These are phyloP conservation scores for Geotrichum restrictum DNA, from an alignment of 1,139 yeast species.

Conservation along the genomic window DNA sequence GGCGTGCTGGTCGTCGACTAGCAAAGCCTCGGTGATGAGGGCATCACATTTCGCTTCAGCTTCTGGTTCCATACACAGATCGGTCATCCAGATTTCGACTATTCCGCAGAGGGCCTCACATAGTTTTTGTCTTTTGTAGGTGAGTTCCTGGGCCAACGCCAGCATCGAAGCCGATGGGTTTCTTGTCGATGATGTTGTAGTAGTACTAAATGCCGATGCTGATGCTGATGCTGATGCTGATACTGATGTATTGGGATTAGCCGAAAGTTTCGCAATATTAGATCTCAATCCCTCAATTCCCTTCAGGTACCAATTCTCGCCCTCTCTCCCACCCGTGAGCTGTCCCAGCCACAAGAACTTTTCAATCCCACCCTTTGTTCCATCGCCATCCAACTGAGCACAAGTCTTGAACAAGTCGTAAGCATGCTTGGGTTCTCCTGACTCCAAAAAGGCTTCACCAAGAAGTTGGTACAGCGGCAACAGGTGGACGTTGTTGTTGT, in stretches of 20 bases:
- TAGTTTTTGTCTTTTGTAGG: slow-evolving; percentile 47
- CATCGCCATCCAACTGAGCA: slow-evolving; percentile 67
- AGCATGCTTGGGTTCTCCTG: slow-evolving; percentile 73
- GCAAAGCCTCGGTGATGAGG: slow-evolving; percentile 61
- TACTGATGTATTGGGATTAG: background rate
- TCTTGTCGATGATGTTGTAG: too few relatives aligned
- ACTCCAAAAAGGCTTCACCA: slow-evolving; percentile 77
- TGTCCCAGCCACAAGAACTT: slow-evolving; percentile 90
- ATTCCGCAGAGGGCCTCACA: slow-evolving; percentile 78
- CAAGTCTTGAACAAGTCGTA: slow-evolving; percentile 60
- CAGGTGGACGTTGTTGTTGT: too few relatives aligned
- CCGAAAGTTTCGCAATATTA: slow-evolving; percentile 35
- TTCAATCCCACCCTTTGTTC: slow-evolving; percentile 58
- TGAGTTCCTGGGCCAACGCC: slow-evolving; percentile 29
- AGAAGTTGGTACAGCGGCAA: slow-evolving; percentile 40
- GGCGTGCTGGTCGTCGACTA: slow-evolving; percentile 58
- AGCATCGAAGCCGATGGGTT: too few relatives aligned
- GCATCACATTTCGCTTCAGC: slow-evolving; percentile 81
- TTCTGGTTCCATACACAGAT: slow-evolving; percentile 70
- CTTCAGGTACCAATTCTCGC: slow-evolving; percentile 58
- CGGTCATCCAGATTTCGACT: slow-evolving; percentile 99
- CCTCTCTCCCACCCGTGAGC: slow-evolving; percentile 77
- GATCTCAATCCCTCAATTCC: slow-evolving; percentile 56
- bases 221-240: background rate
- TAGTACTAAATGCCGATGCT: too few relatives aligned